Conservation (phyloP, 1,284 basidiomycete genomes). For the Apiotrichum gracile region DNA sequence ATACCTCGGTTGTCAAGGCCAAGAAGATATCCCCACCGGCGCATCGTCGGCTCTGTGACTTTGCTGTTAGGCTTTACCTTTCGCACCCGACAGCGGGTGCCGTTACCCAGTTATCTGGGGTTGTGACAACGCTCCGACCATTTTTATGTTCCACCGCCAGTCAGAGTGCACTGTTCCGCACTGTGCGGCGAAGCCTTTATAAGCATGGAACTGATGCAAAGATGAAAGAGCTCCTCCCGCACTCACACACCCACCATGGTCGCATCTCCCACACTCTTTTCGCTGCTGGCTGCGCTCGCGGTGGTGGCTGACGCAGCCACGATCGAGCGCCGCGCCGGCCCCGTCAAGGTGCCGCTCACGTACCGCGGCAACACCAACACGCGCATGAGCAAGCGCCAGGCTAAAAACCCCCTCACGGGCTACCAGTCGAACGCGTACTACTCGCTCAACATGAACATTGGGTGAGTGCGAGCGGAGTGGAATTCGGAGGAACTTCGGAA, state of each 20-base stretch:
- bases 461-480: background rate
- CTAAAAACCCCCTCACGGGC: background rate
- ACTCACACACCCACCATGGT: background rate
- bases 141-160: no score
- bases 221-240: background rate
- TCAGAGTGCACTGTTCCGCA: no score
- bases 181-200: no score
- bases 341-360: background rate
- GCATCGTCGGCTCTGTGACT: no score
- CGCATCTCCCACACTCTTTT: background rate
- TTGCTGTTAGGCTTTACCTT: no score
- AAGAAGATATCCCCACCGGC: no score
- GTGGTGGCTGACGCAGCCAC: background rate
- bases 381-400: background rate
- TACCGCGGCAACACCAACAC: background rate
- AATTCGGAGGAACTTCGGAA: no score
- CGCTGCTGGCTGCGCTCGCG: background rate
- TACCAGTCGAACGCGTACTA: slow-evolving; percentile 1
- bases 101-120: no score
- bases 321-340: background rate
- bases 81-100: no score
- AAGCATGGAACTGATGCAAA: no score
- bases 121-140: no score
- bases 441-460: background rate
- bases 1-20: no score